Evolutionary conservation across 495 filamentous ascomycete species (phyloP), one percentile per base, ranked within the genome.

Genomic region (Sporormia fimetaria): DNA sequence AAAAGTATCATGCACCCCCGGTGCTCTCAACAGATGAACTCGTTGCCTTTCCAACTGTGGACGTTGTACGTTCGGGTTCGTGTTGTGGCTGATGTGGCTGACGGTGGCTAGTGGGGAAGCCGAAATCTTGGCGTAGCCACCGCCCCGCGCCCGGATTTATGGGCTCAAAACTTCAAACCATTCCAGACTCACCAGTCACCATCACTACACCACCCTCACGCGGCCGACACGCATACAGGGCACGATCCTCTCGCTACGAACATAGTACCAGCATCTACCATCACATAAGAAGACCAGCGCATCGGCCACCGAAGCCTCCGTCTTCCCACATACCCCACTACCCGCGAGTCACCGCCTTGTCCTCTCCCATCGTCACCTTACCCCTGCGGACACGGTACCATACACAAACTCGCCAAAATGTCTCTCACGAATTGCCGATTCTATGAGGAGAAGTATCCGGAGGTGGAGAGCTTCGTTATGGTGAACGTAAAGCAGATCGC

Each of bases 401-500:
- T 27, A 27, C 30, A 33, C 8, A 33, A 9, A 43, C 20, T n/a
- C 45, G 37, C 54, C 38, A 51, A 28, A 46, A 98, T 96, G 88
- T 98, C 90, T 58, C 77, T 94, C 66, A 94, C 87, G 58, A 95
- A 95, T 70, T 94, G 83, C 66, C 87, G 90, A 40, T 98, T 92
- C 65, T 98, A 98, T 67, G 88, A 94, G 72, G 87, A 92, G 61
- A 92, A 92, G 62, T 98, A 85, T 59, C 90, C 90, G 28, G 90
- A 96, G 72, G 84, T 96, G 48, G 90, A 98, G 63, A 92, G 84
- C 70, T 96, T 94, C 67, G 92, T 96, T 44, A 96, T 98, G 90
- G 90, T 98, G 18, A 67, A 67, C 37, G 64, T 67, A 23, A 66
- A 64, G 51, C 63, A 64, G 85, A 98, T 98, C 60, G 90, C 90